These are phyloP conservation scores for Ganoderma sinense DNA, from an alignment of 1,284 basidiomycete species.

Conservation along the genomic window DNA sequence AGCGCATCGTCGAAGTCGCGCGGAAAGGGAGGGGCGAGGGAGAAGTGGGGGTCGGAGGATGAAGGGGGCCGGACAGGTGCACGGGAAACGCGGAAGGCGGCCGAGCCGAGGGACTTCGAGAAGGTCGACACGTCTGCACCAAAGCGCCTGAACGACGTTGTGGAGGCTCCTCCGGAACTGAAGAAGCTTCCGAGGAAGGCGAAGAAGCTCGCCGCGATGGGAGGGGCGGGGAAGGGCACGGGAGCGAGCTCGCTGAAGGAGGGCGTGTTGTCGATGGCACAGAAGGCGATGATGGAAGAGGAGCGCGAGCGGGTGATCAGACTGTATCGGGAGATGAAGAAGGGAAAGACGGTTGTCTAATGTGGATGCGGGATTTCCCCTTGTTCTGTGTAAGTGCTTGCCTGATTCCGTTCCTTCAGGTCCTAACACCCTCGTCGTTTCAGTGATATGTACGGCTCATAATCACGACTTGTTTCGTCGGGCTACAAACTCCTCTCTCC, in stretches of 20 bases:
- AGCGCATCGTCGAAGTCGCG: conserved; percentile 26
- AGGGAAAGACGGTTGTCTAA: conserved; percentile 33
- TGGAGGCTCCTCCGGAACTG: conserved; percentile 66
- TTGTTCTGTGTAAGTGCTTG: neutral
- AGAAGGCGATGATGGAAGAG: conserved; percentile 76
- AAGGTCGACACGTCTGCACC: conserved; percentile 61
- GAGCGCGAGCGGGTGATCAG: conserved; percentile 74
- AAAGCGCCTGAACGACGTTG: conserved; percentile 73
- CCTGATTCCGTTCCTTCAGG: neutral
- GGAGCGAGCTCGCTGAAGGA: conserved; percentile 39
- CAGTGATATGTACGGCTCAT: neutral
- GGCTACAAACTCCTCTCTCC: neutral
- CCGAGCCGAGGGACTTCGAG: conserved; percentile 62
- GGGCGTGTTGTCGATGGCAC: conserved; percentile 73
- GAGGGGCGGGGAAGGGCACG: conserved; percentile 29
- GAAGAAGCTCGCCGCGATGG: conserved; percentile 33
- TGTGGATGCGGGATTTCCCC: neutral
- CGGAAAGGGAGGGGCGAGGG: conserved; percentile 27
- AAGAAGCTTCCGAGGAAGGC: conserved; percentile 52
- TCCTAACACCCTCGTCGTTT: neutral
- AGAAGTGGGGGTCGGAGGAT: conserved; percentile 22
- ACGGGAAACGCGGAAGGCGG: conserved; percentile 36
- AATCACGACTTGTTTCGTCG: neutral
- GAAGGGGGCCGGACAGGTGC: conserved; percentile 7
- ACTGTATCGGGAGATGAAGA: conserved; percentile 75